phyloP scores from a whole-genome alignment of 2,329 filamentous ascomycete species.

The Xylariales sp. region DNA sequence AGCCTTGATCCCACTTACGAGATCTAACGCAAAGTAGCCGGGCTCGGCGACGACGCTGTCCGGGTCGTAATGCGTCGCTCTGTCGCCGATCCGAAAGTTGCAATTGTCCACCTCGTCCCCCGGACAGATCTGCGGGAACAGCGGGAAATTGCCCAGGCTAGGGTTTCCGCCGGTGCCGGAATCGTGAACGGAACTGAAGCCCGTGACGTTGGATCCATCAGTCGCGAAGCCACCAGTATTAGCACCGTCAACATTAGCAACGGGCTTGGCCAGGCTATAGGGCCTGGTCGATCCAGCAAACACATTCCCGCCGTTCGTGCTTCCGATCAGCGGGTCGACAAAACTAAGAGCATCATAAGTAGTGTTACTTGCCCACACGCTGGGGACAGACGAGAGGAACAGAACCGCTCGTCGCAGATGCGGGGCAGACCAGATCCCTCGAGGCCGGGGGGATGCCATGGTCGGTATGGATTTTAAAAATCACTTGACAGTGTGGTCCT shows the following conservation, averaged over 20 bases:
- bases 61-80: constrained; percentile 33
- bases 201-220: constrained; percentile 43
- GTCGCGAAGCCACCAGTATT: constrained; percentile 41
- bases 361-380: too few relatives aligned
- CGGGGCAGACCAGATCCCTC: constrained; percentile 2
- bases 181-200: constrained; percentile 45
- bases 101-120: constrained; percentile 51
- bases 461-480: too few relatives aligned
- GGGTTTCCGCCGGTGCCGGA: constrained; percentile 39
- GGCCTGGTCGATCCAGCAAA: constrained; percentile 52
- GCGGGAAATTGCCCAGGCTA: constrained; percentile 40
- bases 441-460: too few relatives aligned
- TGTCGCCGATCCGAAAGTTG: constrained; percentile 43
- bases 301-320: constrained; percentile 52
- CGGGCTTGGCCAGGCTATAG: constrained; percentile 53
- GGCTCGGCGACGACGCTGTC: constrained; percentile 43
- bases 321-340: constrained; percentile 49
- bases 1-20: constrained; percentile 47
- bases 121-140: constrained; percentile 38
- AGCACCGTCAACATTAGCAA: constrained; percentile 44
- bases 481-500: too few relatives aligned
- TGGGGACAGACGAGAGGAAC: too few relatives aligned
- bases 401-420: too few relatives aligned
- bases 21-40: constrained; percentile 54
- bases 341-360: constrained; percentile 19